Conservation (phyloP, 2,329 filamentous ascomycete species). For the Nectriaceae sp. region DNA sequence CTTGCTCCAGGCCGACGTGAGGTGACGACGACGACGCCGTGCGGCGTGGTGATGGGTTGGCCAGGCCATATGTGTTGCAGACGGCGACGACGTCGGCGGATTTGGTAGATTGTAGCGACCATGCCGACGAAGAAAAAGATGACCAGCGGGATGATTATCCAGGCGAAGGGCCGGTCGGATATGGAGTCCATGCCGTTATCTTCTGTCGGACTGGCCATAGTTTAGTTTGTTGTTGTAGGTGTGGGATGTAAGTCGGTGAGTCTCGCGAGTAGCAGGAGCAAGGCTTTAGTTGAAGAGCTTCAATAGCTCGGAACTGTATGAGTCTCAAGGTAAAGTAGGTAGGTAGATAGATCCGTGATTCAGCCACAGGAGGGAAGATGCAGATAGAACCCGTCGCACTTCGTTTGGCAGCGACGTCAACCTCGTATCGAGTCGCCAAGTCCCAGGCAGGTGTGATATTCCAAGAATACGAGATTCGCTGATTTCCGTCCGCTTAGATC, state of each 20-base stretch:
- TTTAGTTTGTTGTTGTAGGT: not conserved
- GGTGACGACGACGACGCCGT: slow-evolving; percentile 19
- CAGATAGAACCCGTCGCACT: not conserved
- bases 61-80: slow-evolving; percentile 13
- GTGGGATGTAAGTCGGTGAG: not conserved
- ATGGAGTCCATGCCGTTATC: slow-evolving; percentile 27
- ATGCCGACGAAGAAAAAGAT: slow-evolving; percentile 44
- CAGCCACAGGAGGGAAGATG: not conserved
- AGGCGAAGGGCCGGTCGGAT: slow-evolving; percentile 55
- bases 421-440: not conserved
- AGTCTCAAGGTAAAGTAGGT: not conserved
- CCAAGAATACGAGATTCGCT: not conserved
- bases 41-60: slow-evolving; percentile 16
- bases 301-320: too few relatives aligned
- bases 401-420: not conserved
- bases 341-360: not conserved
- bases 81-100: slow-evolving; percentile 40
- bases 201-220: slow-evolving; percentile 2
- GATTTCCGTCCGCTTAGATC: too few relatives aligned
- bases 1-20: slow-evolving; percentile 10
- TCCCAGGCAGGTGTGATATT: not conserved
- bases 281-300: not conserved
- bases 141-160: slow-evolving; percentile 53
- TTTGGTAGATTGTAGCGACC: slow-evolving; percentile 43
- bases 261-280: not conserved